Evolutionary conservation across 2,329 filamentous ascomycete genomes (phyloP).

Genomic region (Calonectria ilicicola): DNA sequence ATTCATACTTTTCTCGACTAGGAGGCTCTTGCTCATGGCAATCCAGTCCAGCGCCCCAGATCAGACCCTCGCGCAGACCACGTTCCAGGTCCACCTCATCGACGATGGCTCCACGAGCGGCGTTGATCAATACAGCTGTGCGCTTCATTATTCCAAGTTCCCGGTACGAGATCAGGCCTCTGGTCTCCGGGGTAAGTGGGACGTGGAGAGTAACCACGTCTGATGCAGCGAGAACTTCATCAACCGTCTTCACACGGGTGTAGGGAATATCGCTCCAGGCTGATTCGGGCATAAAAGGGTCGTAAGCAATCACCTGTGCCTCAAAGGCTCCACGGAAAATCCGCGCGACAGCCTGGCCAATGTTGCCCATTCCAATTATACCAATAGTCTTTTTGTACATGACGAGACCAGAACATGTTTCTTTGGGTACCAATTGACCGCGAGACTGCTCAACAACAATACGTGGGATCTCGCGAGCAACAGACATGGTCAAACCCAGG

Average conservation of each 20-base stretch:
- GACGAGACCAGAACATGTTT: constrained; percentile 54
- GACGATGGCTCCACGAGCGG: constrained; percentile 54
- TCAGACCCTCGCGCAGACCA: constrained; percentile 47
- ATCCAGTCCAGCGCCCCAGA: constrained; percentile 55
- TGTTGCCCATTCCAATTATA: constrained; percentile 54
- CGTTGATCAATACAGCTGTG: constrained; percentile 54
- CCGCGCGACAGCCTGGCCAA: constrained; percentile 49
- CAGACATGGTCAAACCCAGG: constrained; percentile 49
- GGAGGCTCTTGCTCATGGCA: constrained; percentile 56
- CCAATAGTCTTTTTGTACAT: constrained; percentile 50
- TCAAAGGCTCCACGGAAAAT: constrained; percentile 53
- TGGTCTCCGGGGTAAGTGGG: constrained; percentile 49
- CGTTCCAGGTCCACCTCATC: constrained; percentile 49
- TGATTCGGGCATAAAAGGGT: constrained; percentile 47
- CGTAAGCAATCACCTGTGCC: constrained; percentile 49
- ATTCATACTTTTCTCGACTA: constrained; percentile 46
- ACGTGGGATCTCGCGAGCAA: constrained; percentile 47
- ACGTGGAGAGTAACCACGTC: constrained; percentile 54
- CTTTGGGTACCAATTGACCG: constrained; percentile 50
- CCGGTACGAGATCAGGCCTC: constrained; percentile 45
- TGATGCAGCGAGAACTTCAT: constrained; percentile 46
- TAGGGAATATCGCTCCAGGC: constrained; percentile 51
- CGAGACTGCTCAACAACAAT: constrained; percentile 47
- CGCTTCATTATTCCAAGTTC: constrained; percentile 51
- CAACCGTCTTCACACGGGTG: constrained; percentile 41